These are phyloP conservation scores for Pythium sukuiense DNA, from an alignment of 352 stramenopile species.

Conservation along the genomic window DNA sequence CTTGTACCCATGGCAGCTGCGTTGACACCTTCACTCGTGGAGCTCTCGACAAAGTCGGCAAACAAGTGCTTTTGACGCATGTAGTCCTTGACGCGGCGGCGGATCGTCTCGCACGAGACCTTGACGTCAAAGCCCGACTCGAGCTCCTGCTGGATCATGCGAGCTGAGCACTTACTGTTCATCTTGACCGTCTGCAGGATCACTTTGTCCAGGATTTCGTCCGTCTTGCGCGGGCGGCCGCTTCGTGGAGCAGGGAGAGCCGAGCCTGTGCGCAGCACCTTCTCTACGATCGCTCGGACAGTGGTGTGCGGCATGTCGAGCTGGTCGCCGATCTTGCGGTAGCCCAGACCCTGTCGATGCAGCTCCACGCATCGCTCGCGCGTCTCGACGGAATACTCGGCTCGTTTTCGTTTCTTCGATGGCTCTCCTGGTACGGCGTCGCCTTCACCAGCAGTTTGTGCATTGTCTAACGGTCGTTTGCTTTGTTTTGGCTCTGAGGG, in stretches of 20 bases:
- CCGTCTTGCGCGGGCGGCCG: constrained; percentile 60
- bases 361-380: constrained; percentile 60
- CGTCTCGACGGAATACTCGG: constrained; percentile 55
- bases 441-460: not conserved
- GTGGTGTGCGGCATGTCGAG: constrained; percentile 71
- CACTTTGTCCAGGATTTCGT: constrained; percentile 63
- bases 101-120: constrained; percentile 72
- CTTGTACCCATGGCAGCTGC: not conserved
- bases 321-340: constrained; percentile 55
- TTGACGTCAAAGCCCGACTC: constrained; percentile 44
- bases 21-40: not conserved
- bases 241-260: constrained; percentile 51
- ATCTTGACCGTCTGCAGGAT: constrained; percentile 59
- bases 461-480: not conserved
- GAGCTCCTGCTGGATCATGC: constrained; percentile 60
- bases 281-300: constrained; percentile 71
- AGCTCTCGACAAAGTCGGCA: constrained; percentile 10
- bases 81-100: constrained; percentile 63
- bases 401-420: constrained; percentile 37
- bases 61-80: constrained; percentile 36
- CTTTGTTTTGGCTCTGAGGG: not conserved
- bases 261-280: constrained; percentile 51
- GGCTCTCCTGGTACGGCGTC: not conserved
- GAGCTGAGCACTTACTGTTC: constrained; percentile 59
- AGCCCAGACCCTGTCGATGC: constrained; percentile 51